These are phyloP conservation scores for Wallacemonas rigidus DNA, from an alignment of 208 protist species.

Conservation along the genomic window DNA sequence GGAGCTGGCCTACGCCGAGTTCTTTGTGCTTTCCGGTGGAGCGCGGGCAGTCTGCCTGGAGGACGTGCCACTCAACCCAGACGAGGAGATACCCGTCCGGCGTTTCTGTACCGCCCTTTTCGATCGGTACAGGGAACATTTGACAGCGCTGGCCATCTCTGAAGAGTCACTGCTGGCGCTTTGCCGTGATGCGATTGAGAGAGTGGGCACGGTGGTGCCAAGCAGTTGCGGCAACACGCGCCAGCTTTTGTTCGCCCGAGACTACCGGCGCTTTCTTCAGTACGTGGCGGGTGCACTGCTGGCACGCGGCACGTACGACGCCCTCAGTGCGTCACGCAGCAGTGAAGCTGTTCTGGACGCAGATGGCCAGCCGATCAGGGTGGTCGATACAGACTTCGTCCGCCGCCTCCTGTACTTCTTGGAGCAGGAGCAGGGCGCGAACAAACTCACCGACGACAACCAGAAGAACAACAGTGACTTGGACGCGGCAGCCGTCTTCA, in stretches of 20 bases:
- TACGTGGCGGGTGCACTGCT: slow-evolving; percentile 33
- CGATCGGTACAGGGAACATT: slow-evolving; percentile 22
- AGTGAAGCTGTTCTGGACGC: background rate
- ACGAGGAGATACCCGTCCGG: slow-evolving; percentile 6
- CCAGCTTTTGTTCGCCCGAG: slow-evolving; percentile 23
- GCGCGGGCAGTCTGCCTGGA: slow-evolving; percentile 7
- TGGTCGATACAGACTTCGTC: slow-evolving; percentile 13
- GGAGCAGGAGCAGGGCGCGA: slow-evolving; percentile 6
- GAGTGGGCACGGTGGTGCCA: slow-evolving; percentile 15
- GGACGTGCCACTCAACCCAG: background rate
- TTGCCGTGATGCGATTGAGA: slow-evolving; percentile 22
- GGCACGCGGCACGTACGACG: slow-evolving; percentile 26
- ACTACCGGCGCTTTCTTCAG: slow-evolving; percentile 39
- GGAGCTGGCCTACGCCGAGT: slow-evolving; percentile 22
- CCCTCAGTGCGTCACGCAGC: background rate
- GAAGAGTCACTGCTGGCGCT: slow-evolving; percentile 21
- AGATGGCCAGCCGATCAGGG: slow-evolving; percentile 3
- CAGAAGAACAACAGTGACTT: background rate
- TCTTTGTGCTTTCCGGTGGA: slow-evolving; percentile 21
- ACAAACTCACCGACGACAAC: background rate
- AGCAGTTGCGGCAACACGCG: slow-evolving; percentile 5
- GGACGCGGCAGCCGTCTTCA: background rate
- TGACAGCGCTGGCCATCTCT: slow-evolving; percentile 19
- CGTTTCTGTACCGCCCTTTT: slow-evolving; percentile 24
- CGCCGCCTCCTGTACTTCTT: slow-evolving; percentile 15